phyloP scores from a whole-genome alignment of 2,329 filamentous ascomycete species.

The Knufia fluminis region DNA sequence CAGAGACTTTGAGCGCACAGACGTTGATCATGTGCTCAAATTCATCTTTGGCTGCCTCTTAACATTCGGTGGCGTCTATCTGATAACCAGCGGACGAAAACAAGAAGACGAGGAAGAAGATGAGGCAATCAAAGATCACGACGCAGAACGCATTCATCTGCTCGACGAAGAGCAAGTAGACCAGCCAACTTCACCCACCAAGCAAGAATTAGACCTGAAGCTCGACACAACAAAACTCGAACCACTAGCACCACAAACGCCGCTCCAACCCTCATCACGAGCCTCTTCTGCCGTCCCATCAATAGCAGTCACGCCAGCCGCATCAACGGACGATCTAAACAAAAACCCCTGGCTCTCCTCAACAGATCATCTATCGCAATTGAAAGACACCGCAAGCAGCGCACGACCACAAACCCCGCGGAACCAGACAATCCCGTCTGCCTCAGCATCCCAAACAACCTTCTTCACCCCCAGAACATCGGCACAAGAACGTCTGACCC shows the following conservation, averaged over 20 bases:
- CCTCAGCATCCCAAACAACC: conserved; percentile 10
- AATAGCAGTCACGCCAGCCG: conserved; percentile 19
- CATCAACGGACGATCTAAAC: conserved; percentile 11
- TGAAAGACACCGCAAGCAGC: not conserved
- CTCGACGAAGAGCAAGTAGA: conserved; percentile 28
- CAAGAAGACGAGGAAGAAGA: conserved; percentile 47
- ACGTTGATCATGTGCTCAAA: conserved; percentile 62
- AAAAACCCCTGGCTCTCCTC: conserved; percentile 16
- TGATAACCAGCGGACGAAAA: conserved; percentile 79
- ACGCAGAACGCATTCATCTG: conserved; percentile 45
- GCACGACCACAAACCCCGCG: conserved; percentile 14
- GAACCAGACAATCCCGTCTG: conserved; percentile 7
- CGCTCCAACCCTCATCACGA: not conserved
- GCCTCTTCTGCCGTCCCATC: conserved; percentile 18
- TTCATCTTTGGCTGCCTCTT: conserved; percentile 85
- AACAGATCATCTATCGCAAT: conserved; percentile 12
- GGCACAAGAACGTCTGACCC: conserved; percentile 8
- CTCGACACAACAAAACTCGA: conserved; percentile 1
- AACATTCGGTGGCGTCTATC: conserved; percentile 93
- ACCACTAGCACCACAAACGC: not conserved
- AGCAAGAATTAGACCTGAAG: conserved; percentile 9
- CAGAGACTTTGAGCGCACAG: conserved; percentile 83
- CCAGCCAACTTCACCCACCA: conserved; percentile 15
- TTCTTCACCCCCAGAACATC: conserved; percentile 19
- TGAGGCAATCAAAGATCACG: conserved; percentile 55